Evolutionary conservation across 768 basidiomycete genomes (phyloP), one percentile per base, ranked within the genome.

Genomic region (Lactarius quietus): DNA sequence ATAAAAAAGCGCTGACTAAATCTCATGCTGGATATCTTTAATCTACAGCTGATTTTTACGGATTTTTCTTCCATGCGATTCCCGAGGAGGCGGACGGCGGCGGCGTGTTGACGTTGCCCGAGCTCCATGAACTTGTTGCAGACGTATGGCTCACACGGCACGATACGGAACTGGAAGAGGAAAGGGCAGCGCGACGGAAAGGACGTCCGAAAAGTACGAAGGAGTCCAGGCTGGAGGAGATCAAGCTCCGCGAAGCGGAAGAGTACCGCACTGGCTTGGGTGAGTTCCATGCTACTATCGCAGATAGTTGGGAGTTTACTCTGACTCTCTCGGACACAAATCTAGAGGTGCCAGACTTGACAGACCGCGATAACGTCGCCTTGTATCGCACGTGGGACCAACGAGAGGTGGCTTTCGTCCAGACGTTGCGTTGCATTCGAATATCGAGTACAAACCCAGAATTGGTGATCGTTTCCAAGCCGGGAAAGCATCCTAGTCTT

Each of bases 211-310:
- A 91, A 74, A 89, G 86, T 70, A 74, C 78, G 5, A 87, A 80
- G 69, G 89, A 93, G 73, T 64, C 74, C 29, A 85, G 84, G 70
- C 72, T 93, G 41, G 89, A 92, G 73, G 90, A 90, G 57, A 73
- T 83, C n/a, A 87, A 86, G 71, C 73, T 86, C 60, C 78, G 83
- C 63, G 92, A 93, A 70, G 70, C 77, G 20, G 91, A 93, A 66
- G 78, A 83, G 62, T 94, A 94, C 74, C 81, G 88, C 41, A 89
- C 92, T 2, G 92, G 92, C 8, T 81, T 94, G 73, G 92, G 92
- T 91, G 72, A 67, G 87, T 71, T 56, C 18, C 48, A 26, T 51
- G 26, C 45, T 23, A 23, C 14, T 51, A 14, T 28, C 12, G 26
- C 1, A 28, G 15, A 7, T 51, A 26, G 12, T n/a, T 45, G 43